Base-by-base conservation (phyloP, 352 stramenopile genomes). In the Phytophthora capsici region DNA sequence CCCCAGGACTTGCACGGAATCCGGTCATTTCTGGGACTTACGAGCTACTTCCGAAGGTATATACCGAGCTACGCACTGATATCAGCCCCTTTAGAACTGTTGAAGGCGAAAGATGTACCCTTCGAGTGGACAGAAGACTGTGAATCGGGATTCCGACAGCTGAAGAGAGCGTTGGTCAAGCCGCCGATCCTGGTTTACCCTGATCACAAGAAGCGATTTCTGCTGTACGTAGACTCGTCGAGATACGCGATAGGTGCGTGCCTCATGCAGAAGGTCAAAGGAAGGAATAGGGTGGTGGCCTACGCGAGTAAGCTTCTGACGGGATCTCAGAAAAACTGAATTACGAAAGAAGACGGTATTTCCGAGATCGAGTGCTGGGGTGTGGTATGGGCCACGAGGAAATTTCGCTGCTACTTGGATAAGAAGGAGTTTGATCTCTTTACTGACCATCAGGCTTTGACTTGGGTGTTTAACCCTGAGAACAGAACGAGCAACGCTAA, bases 121-220 rank as follows among this genome's bases (percentile, higher is more conserved):
- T 64, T 64, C 14, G 10, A n/a, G 2, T 64, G 34, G 34, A 50
- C n/a, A 3, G 56, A 37, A 2, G 56, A 57, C n/a, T 64, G 46
- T 44, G 56, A 64, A 14, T 12, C 4, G 20, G 56, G 23, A 0
- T 63, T 63, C 17, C n/a, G 34, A 13, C 54, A 63, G 14, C 14
- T 62, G 0, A 52, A 54, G 43, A 10, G 54, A 19, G 54, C 22
- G 0, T 6, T 53, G 0, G 3, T 54, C 22, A 54, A 54, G 17
- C 43, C 43, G 0, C 44, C 55, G 4, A 63, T 63, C 0, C 13
- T 63, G 16, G 25, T 63, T 1, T 55, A 63, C 17, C 55, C 44
- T 2, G 25, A 63, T 22, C 13, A 25, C 3, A 2, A 41, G 13
- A 41, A 41, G 3, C 36, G n/a, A 7, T 41, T 41, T 14, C 19